These are phyloP conservation scores for Peltaster fructicola DNA, from an alignment of 2,329 filamentous ascomycete species.

Conservation along the genomic window DNA sequence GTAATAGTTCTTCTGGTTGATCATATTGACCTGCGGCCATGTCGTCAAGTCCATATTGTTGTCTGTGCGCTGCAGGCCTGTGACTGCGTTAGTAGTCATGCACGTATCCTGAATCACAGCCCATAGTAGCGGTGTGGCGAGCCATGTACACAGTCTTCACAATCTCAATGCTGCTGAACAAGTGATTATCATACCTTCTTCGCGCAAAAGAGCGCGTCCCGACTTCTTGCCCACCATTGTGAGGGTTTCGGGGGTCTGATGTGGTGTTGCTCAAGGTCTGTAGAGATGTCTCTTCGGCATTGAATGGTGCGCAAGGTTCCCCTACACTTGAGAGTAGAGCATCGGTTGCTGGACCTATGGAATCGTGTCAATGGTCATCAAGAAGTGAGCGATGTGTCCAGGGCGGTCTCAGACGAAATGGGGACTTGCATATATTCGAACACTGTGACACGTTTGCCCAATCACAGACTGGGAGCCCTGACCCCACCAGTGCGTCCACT, in stretches of 20 bases:
- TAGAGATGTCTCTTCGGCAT: too few species aligned
- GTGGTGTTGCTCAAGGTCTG: too few species aligned
- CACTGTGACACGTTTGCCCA: too few species aligned
- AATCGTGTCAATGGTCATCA: too few species aligned
- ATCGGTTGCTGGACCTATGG: too few species aligned
- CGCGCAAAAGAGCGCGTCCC: constrained; percentile 41
- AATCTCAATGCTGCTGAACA: constrained; percentile 1
- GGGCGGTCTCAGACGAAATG: too few species aligned
- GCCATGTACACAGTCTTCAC: constrained; percentile 3
- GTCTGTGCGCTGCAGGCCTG: constrained; percentile 88
- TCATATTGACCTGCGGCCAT: constrained; percentile 83
- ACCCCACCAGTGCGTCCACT: too few species aligned
- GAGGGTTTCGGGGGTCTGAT: constrained; percentile 4
- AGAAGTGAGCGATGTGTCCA: too few species aligned
- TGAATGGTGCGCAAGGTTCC: too few species aligned
- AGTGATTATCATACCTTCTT: constrained; percentile 31
- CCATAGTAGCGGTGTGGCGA: constrained; percentile 2
- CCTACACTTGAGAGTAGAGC: too few species aligned
- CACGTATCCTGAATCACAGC: constrained; percentile 4
- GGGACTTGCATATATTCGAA: too few species aligned
- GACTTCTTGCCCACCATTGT: constrained; percentile 51
- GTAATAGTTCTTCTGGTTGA: constrained; percentile 99
- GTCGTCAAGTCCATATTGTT: constrained; percentile 93
- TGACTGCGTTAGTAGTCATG: constrained; percentile 4
- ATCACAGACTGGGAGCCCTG: too few species aligned